Conservation (phyloP, 1,284 basidiomycete genomes). For the Tetrapyrgos nigripes region DNA sequence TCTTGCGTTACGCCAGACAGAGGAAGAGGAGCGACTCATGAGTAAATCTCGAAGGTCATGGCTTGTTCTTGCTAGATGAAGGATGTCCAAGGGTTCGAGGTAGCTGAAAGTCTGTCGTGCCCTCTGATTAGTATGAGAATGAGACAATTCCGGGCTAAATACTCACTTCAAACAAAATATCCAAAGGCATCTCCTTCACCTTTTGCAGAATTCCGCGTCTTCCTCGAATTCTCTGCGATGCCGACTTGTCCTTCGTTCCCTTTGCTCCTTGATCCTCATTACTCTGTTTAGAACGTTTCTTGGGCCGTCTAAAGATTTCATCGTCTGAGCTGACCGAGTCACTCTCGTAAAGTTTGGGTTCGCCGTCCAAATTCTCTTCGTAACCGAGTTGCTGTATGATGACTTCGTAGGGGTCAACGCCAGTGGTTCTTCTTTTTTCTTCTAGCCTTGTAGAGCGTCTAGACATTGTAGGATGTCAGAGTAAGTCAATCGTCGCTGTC, state of each 20-base stretch:
- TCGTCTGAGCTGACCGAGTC: not conserved
- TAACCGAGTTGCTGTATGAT: not conserved
- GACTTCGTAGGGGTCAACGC: not conserved
- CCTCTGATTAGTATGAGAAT: not conserved
- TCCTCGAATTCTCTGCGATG: not conserved
- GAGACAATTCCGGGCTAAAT: not conserved
- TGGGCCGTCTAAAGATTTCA: not conserved
- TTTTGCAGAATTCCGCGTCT: slow-evolving; percentile 19
- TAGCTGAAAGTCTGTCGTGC: slow-evolving; percentile 27
- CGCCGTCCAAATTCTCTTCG: not conserved
- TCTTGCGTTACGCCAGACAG: slow-evolving; percentile 26
- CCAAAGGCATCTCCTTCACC: slow-evolving; percentile 29
- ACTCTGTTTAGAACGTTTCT: not conserved
- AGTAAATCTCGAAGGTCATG: slow-evolving; percentile 34
- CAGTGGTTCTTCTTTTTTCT: not conserved
- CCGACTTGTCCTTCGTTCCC: not conserved
- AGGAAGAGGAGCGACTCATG: slow-evolving; percentile 24
- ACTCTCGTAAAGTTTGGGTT: not conserved
- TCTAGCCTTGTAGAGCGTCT: not conserved
- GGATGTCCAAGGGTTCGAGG: slow-evolving; percentile 32
- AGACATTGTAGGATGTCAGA: no score
- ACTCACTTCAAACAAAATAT: slow-evolving; percentile 35
- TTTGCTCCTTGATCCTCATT: not conserved
- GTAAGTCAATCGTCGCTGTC: no score
- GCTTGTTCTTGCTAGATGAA: slow-evolving; percentile 32